Conservation (phyloP, 1,284 basidiomycete genomes). For the Cryptococcus sp. region DNA sequence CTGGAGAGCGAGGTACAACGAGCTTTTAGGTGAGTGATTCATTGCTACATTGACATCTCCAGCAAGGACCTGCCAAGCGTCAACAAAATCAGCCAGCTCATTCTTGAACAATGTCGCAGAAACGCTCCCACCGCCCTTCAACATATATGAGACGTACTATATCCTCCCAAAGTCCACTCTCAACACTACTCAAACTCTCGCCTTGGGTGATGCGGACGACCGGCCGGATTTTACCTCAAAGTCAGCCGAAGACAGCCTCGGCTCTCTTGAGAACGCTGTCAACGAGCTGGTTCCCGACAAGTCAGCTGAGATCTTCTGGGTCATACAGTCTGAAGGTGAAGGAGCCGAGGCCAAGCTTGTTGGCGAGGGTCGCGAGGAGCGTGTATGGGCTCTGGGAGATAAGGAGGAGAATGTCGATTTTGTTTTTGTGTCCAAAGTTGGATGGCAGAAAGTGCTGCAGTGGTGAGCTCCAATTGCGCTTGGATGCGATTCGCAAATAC, state of each 20-base stretch:
- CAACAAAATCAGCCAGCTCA: constrained; percentile 5
- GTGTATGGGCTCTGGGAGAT: constrained; percentile 42
- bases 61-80: no score
- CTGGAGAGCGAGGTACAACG: constrained; percentile 26
- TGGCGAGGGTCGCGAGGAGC: constrained; percentile 14
- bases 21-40: constrained; percentile 25
- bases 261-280: constrained; percentile 9
- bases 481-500: no score
- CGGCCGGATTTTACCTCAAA: constrained; percentile 7
- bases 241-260: not conserved
- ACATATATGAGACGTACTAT: constrained; percentile 36
- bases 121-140: constrained; percentile 38
- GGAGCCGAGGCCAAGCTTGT: constrained; percentile 6
- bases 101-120: constrained; percentile 11
- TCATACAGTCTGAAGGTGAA: constrained; percentile 23
- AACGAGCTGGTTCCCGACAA: constrained; percentile 25
- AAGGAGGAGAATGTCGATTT: constrained; percentile 70
- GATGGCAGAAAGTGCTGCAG: constrained; percentile 67
- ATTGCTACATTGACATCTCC: no score
- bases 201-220: constrained; percentile 24
- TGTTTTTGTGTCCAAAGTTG: constrained; percentile 71
- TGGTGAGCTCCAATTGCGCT: constrained; percentile 59
- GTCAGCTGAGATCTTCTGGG: constrained; percentile 25
- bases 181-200: constrained; percentile 33
- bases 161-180: constrained; percentile 40